A percentile compares a stretch with the other conserved stretches of the same genome.
phyloP scores from a whole-genome alignment of 1,284 basidiomycete genomes.

The Moesziomyces sp. region DNA sequence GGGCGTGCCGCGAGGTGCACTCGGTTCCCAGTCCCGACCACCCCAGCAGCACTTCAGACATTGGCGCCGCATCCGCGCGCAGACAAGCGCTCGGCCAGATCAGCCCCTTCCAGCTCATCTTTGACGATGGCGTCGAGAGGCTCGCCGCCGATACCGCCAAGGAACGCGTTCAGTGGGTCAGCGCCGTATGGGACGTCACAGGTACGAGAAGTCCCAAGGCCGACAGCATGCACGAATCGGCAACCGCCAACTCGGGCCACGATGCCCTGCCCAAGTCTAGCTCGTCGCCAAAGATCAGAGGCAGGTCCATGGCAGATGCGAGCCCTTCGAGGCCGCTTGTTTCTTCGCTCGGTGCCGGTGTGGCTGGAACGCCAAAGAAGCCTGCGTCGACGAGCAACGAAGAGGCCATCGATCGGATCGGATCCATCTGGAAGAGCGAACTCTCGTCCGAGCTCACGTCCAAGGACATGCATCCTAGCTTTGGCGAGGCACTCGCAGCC shows the following conservation, averaged over 20 bases:
- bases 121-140: slow-evolving; percentile 62
- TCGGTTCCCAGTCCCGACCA: slow-evolving; percentile 58
- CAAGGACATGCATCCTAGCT: slow-evolving; percentile 35
- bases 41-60: slow-evolving; percentile 43
- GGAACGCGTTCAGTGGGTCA: slow-evolving; percentile 59
- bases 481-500: slow-evolving; percentile 36
- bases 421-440: slow-evolving; percentile 54
- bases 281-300: slow-evolving; percentile 1
- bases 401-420: slow-evolving; percentile 47
- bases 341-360: slow-evolving; percentile 11
- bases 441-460: slow-evolving; percentile 42
- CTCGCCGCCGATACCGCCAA: slow-evolving; percentile 53
- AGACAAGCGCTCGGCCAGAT: slow-evolving; percentile 47
- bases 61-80: slow-evolving; percentile 46
- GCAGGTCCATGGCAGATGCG: slow-evolving; percentile 3
- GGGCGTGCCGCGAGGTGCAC: slow-evolving; percentile 58
- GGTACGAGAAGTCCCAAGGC: slow-evolving; percentile 12
- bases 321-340: slow-evolving; percentile 12
- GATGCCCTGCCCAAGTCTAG: slow-evolving; percentile 3
- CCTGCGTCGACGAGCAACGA: slow-evolving; percentile 30
- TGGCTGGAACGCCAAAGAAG: slow-evolving; percentile 12
- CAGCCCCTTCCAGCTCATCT: slow-evolving; percentile 61
- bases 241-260: slow-evolving; percentile 18
- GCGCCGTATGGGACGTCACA: slow-evolving; percentile 35
- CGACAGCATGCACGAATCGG: slow-evolving; percentile 19